Conservation (phyloP, 2,329 filamentous ascomycete genomes). For the Allantophomopsis lycopodina region DNA sequence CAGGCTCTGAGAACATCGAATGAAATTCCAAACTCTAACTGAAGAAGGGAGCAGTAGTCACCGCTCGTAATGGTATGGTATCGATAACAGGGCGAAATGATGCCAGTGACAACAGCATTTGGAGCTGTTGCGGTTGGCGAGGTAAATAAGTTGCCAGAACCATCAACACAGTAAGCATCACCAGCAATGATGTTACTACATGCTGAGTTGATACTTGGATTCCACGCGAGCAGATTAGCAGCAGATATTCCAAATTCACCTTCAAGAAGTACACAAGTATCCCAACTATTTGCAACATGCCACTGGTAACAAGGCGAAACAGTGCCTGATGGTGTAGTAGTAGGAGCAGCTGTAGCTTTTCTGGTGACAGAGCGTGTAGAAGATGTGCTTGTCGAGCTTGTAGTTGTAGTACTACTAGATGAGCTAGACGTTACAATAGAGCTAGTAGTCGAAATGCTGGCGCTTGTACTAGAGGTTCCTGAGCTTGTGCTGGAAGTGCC, state of each 20-base stretch:
- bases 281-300: neutral
- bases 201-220: conserved; percentile 1
- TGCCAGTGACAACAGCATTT: neutral
- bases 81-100: neutral
- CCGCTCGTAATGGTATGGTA: neutral
- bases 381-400: no score
- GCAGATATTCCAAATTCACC: neutral
- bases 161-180: conserved; percentile 1
- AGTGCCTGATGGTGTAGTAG: neutral
- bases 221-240: neutral
- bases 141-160: neutral
- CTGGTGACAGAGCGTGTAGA: no score
- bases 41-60: neutral
- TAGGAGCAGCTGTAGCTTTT: neutral
- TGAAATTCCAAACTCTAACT: neutral
- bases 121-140: neutral
- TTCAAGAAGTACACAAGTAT: neutral
- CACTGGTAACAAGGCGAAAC: neutral
- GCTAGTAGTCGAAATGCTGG: no score
- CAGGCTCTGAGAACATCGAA: neutral
- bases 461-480: no score
- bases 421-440: no score
- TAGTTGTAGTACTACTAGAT: no score
- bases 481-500: no score
- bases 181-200: neutral